phyloP scores from a whole-genome alignment of 768 basidiomycete genomes.

The Leccinum rimulosum region DNA sequence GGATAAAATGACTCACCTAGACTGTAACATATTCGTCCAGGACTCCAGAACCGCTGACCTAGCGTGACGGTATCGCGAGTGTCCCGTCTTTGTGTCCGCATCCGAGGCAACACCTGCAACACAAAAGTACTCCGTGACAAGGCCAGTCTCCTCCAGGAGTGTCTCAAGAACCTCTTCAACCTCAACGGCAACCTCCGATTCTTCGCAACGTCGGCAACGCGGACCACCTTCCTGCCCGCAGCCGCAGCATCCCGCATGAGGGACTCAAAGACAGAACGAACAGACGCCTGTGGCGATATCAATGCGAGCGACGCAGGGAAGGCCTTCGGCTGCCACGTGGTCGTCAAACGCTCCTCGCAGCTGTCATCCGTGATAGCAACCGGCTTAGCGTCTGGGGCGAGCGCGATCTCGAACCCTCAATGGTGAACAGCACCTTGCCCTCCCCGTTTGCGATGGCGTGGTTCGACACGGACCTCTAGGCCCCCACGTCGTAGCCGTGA shows the following conservation, averaged over 20 bases:
- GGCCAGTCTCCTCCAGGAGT: constrained; percentile 14
- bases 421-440: constrained; percentile 32
- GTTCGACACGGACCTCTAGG: constrained; percentile 23
- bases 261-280: constrained; percentile 17
- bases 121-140: constrained; percentile 20
- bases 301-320: constrained; percentile 22
- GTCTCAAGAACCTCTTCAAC: constrained; percentile 17
- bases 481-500: constrained; percentile 23
- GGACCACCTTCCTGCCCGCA: constrained; percentile 22
- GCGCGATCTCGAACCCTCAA: constrained; percentile 34
- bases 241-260: constrained; percentile 16
- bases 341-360: constrained; percentile 31
- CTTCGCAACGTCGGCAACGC: constrained; percentile 24
- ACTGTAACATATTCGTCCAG: constrained; percentile 10
- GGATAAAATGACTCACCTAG: constrained; percentile 9
- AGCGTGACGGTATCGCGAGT: constrained; percentile 11
- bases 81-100: constrained; percentile 23
- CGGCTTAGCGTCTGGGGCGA: constrained; percentile 29
- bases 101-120: constrained; percentile 17
- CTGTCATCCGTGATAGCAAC: constrained; percentile 24
- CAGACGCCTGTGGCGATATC: constrained; percentile 1
- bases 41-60: constrained; percentile 21
- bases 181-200: constrained; percentile 15
- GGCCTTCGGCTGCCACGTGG: constrained; percentile 30
- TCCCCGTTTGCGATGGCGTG: constrained; percentile 30